Conservation (phyloP, 2,329 filamentous ascomycete species). For the Alternaria sp. region DNA sequence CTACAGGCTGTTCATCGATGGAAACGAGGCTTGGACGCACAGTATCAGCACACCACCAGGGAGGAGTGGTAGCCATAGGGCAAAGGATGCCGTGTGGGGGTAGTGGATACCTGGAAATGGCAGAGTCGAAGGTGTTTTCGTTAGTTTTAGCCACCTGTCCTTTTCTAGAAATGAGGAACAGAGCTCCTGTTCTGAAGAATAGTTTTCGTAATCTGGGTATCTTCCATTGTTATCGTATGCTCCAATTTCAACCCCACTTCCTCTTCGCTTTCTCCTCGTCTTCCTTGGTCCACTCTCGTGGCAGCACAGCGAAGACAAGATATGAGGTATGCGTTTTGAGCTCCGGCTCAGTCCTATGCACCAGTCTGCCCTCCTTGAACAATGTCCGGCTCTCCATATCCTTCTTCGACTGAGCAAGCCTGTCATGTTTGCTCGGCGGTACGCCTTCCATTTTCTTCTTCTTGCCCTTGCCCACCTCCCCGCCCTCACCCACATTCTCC, state of each 20-base stretch:
- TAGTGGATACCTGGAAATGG: constrained; percentile 9
- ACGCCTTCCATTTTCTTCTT: constrained; percentile 28
- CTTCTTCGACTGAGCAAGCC: constrained; percentile 35
- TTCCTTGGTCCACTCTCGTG: constrained; percentile 82
- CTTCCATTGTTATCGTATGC: neutral
- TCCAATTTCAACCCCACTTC: constrained; percentile 35
- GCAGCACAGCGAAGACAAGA: constrained; percentile 87
- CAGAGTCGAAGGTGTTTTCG: neutral
- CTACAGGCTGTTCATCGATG: constrained; percentile 84
- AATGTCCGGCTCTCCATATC: constrained; percentile 42
- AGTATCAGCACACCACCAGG: constrained; percentile 53
- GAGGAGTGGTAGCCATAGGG: constrained; percentile 48
- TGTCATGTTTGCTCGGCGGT: constrained; percentile 41
- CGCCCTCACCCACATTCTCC: constrained; percentile 26
- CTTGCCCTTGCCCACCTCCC: constrained; percentile 23
- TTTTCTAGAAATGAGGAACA: neutral
- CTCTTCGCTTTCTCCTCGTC: constrained; percentile 73
- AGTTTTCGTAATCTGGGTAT: neutral
- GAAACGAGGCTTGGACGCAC: constrained; percentile 76
- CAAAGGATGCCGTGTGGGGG: constrained; percentile 56
- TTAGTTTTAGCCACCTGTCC: neutral
- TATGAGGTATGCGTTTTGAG: constrained; percentile 98
- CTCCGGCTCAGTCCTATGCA: constrained; percentile 84
- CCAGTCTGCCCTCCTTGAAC: constrained; percentile 77
- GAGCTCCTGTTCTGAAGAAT: neutral